A percentile compares a stretch with the other conserved stretches of the same genome.
These are phyloP conservation scores for Suhomyces panamericanus DNA, from an alignment of 1,139 yeast genomes.

Conservation along the genomic window DNA sequence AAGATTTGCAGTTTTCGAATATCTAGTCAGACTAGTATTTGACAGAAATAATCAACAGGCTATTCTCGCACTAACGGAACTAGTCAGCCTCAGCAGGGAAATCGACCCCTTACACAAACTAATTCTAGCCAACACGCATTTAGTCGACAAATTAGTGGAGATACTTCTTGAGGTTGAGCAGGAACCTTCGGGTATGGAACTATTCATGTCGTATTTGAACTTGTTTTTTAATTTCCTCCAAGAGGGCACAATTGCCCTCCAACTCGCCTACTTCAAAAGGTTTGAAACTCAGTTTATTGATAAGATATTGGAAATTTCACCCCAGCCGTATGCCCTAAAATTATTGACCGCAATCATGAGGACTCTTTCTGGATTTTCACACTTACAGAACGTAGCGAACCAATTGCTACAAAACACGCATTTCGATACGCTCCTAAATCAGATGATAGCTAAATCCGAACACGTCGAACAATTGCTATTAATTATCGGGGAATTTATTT, in stretches of 20 bases:
- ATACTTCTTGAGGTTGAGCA: not conserved
- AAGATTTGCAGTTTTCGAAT: not conserved
- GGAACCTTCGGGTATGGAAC: not conserved
- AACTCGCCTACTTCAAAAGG: slow-evolving; percentile 1
- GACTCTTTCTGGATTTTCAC: not conserved
- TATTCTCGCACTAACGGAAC: not conserved
- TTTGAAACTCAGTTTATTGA: slow-evolving; percentile 8
- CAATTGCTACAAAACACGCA: not conserved
- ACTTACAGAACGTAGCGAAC: not conserved
- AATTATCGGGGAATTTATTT: not conserved
- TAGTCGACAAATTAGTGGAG: not conserved
- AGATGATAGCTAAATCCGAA: not conserved
- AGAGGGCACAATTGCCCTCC: not conserved
- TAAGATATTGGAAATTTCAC: slow-evolving; percentile 4
- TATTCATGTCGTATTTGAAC: not conserved
- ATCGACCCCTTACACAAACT: not conserved
- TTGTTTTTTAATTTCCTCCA: not conserved
- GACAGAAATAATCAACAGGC: not conserved
- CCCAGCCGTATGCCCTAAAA: not conserved
- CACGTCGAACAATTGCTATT: not conserved
- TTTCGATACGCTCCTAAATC: not conserved
- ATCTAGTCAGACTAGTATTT: too few species aligned
- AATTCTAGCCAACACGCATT: not conserved
- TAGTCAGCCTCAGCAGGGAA: not conserved
- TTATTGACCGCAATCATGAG: slow-evolving; percentile 1